Base-by-base conservation (phyloP, 1,284 basidiomycete species). In the Grifola frondosa region DNA sequence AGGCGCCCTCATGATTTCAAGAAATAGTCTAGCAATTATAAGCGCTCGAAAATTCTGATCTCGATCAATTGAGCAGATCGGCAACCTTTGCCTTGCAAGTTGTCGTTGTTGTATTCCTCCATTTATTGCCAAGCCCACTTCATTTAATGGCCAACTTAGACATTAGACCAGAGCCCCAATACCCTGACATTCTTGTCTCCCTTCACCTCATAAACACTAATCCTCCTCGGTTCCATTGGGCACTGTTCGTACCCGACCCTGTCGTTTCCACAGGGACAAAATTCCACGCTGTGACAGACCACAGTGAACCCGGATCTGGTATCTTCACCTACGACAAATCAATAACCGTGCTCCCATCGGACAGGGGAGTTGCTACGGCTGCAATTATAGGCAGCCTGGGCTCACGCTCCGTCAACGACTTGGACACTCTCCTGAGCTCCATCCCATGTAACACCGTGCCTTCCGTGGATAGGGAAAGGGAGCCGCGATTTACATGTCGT, bases 151-250 rank as follows among this genome's bases (percentile, higher is more conserved):
- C n/a, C n/a, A n/a, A n/a, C n/a, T n/a, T n/a, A n/a, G n/a, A n/a
- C n/a, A n/a, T n/a, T n/a, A n/a, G n/a, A n/a, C n/a, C n/a, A n/a
- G n/a, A n/a, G n/a, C 48, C 48, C 8, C 30, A 15, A 11, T 35
- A 38, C 22, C 48, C 48, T 5, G 41, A 46, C 13, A 46, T 50
- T 26, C 13, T 50, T n/a, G 38, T 50, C 23, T 37, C 44, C 8
- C 44, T 50, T 26, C 41, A 50, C 35, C 37, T 50, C 21, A 50
- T 50, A 41, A 43, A 39, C 41, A 46, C 48, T 10, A 42, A 30
- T 15, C 44, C 44, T n/a, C 39, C 48, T 17, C 35, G 41, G 24
- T 46, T 50, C 28, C 44, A 50, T 35, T 50, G 48, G 48, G 46
- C 38, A 32, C 25, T 50, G 23, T 50, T 45, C 33, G 30, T 50